Base-by-base conservation (phyloP, 2,329 filamentous ascomycete species). In the Parasarocladium wereldwijsianum region DNA sequence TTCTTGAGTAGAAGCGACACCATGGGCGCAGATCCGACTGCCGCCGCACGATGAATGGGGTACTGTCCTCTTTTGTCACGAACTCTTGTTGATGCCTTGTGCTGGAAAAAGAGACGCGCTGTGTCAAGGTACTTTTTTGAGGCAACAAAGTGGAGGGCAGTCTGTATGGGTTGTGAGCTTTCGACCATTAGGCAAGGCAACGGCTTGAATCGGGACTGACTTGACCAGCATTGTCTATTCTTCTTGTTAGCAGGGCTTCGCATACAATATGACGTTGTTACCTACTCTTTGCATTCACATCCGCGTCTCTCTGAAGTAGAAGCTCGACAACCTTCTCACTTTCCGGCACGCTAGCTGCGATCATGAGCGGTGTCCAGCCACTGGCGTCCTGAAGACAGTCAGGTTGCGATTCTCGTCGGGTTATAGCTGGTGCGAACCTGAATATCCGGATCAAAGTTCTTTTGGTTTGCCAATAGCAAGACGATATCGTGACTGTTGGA, bases 51-150 rank as follows among this genome's bases (percentile, higher is more conserved):
- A 53, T 98, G 92, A 16, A 98, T 66, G 6, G 92, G 70, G 34
- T 94, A 73, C 49, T 94, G 87, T n/a, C 83, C 82, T 17, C 85
- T 70, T 45, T 72, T 80, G 49, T 98, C 90, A 38, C 82, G 82
- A 3, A 86, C 66, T 16, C 87, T 65, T 2, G 85, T 71, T 4
- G 77, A 84, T 9, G 84, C 87, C 34, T 80, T 78, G 42, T 74
- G 65, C 12, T 68, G 64, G 22, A 98, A 57, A n/a, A 98, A 68
- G 34, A 72, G 73, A 28, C 76, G 76, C 16, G 84, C 84, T 6
- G 80, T 65, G 38, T 92, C 82, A 25, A 94, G 60, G 47, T 93
- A 86, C 44, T 72, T 73, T 54, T 98, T 98, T 18, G 85, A 93
- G 10, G 82, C 78, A 28, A 85, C 75, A 48, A 96, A 93, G 54